Conservation (phyloP, 108 stramenopile species). For the Nannochloropsis oceanica region DNA sequence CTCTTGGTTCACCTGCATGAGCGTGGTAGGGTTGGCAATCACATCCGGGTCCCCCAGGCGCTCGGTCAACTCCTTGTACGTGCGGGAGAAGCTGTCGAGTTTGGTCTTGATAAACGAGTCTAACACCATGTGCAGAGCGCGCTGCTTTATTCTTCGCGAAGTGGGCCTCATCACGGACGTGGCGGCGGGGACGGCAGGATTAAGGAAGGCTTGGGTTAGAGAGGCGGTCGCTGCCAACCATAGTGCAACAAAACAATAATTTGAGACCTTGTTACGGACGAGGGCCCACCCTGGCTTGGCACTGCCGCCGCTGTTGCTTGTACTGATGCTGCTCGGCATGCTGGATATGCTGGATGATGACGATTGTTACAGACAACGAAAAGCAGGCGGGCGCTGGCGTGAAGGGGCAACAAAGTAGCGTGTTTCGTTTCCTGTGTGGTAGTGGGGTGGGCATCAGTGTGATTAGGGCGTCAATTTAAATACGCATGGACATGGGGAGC, state of each 20-base stretch:
- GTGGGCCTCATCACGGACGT: neutral
- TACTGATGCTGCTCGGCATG: no score
- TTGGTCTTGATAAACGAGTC: slow-evolving; percentile 24
- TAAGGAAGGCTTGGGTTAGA: neutral
- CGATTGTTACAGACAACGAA: no score
- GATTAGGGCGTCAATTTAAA: no score
- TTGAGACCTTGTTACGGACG: no score
- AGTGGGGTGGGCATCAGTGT: no score
- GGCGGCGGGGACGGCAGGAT: neutral
- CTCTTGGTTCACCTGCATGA: slow-evolving; percentile 8
- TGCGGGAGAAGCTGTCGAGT: slow-evolving; percentile 24
- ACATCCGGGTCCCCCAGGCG: slow-evolving; percentile 36
- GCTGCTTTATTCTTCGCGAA: neutral
- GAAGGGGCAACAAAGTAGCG: no score
- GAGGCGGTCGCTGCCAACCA: neutral
- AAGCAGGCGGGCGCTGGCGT: no score
- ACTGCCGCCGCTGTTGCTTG: no score
- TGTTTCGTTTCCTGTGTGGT: no score
- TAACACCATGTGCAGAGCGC: slow-evolving; percentile 1
- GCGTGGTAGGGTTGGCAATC: slow-evolving; percentile 12
- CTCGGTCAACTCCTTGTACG: slow-evolving; percentile 34
- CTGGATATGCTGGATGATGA: no score
- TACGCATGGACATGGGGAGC: no score
- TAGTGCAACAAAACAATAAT: neutral
- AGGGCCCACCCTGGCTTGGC: no score